Evolutionary conservation across 1,284 basidiomycete species (phyloP), one percentile per base, ranked within the genome.

Genomic region (Porodaedalea pini): DNA sequence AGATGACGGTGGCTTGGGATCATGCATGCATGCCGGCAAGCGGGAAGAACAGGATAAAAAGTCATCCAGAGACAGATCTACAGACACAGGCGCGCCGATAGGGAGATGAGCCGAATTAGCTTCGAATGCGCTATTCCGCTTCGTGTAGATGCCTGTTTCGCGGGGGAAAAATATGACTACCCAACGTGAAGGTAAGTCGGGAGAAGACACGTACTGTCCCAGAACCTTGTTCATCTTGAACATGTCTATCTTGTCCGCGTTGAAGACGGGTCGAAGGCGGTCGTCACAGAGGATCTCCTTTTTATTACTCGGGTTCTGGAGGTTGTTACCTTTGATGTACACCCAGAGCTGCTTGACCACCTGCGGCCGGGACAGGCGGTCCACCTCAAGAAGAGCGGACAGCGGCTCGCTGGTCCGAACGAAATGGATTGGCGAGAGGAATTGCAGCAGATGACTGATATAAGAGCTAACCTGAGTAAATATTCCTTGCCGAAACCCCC

Each of bases 261-360:
- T 81, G 70, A 94, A 93, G 34, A 94, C 77, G 8, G 81, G 80
- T 58, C 78, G 79, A 64, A 94, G 71, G 39, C 73, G 76, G 29
- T 77, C 74, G 69, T 94, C 91, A 66, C 91, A 94, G 1, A 94
- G 64, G 58, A 94, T 94, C 70, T 92, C 88, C 60, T 82, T 81
- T 71, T 78, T 87, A 71, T 94, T 90, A 5, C 68, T 68, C 2
- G 92, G 90, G 67, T 94, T 91, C 72, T 94, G 92, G 47, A 94
- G 74, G 32, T 84, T 75, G 62, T 90, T 80, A 8, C 68, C 75
- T 68, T 90, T 92, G 71, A 94, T 94, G 70, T 94, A 87, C 10
- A 78, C 81, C 92, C 92, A 94, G 3, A 94, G 72, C 59, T 85
- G 82, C 70, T 94, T 94, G 49, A 94, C 92, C 32, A 92, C 88